Evolutionary conservation across 345 rosid genomes (phyloP), one percentile per base, ranked within the genome.

Genomic region (Euclidium syriacum): DNA sequence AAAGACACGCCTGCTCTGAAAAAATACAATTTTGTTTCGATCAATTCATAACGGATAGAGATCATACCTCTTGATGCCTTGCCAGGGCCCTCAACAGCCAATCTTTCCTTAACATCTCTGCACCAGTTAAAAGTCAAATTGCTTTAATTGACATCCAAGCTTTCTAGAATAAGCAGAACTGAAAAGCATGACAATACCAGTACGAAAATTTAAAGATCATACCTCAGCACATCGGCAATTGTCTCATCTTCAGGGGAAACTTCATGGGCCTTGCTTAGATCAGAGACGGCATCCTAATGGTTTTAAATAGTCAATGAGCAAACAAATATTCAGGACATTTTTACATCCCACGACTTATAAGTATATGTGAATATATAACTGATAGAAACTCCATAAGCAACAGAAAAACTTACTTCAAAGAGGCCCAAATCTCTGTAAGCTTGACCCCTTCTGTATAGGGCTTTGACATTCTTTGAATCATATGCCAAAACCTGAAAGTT

Each of bases 361-460:
- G n/a, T n/a, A n/a, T n/a, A n/a, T n/a, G n/a, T n/a, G n/a, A n/a
- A n/a, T n/a, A n/a, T n/a, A n/a, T n/a, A n/a, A n/a, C n/a, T n/a
- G n/a, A n/a, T n/a, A n/a, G 27, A 49, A 49, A 50, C 32, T 70
- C 43, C 60, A 56, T 33, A 73, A 70, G 40, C 14, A 60, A 49
- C 25, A 42, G 38, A 68, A 64, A 55, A 77, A 82, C 99, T 80
- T 73, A 90, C 99, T 71, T 81, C 85, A 62, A 87, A 51, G 44
- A 34, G 81, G 35, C 89, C 91, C 5, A 90, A 25, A 76, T 86
- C 90, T 78, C 77, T 88, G 71, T 84, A 85, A 25, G 99, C 98
- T 78, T 86, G 96, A 72, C 99, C 99, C 70, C 98, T 90, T 44
- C 99, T 80, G 75, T 95, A 90, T 26, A 90, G 89, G 64, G 96